phyloP scores from a whole-genome alignment of 1,284 basidiomycete species.

The Leccinum cinnamomeum region DNA sequence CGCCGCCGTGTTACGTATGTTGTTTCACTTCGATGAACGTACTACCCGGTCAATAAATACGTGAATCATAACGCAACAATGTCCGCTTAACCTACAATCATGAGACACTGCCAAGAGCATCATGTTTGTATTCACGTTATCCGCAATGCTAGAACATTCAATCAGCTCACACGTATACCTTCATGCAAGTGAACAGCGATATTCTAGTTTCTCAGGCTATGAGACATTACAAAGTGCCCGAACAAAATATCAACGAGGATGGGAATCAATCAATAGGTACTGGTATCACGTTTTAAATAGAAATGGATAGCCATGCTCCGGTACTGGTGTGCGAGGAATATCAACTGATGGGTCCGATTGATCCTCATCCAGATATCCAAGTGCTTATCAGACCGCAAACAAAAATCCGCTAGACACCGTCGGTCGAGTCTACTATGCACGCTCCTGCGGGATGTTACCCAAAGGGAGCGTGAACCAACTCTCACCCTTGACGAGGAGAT shows the following conservation, averaged over 20 bases:
- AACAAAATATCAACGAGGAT: conserved; percentile 4
- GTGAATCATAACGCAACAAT: neutral
- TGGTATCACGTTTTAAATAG: conserved; percentile 4
- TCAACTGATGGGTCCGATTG: neutral
- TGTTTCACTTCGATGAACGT: neutral
- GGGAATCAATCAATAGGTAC: conserved; percentile 1
- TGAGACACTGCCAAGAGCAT: neutral
- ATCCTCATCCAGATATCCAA: neutral
- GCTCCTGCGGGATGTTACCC: conserved; percentile 36
- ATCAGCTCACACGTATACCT: neutral
- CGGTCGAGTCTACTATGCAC: conserved; percentile 5
- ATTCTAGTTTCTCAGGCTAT: neutral
- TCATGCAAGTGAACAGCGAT: neutral
- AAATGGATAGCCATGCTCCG: conserved; percentile 1
- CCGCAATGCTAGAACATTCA: neutral
- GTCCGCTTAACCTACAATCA: neutral
- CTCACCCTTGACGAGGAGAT: conserved; percentile 56
- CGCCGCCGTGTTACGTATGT: neutral
- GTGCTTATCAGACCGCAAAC: conserved; percentile 6
- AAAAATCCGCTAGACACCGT: conserved; percentile 1
- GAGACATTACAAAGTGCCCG: conserved; percentile 4
- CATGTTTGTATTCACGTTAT: too few species aligned
- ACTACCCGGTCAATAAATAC: neutral
- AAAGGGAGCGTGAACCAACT: conserved; percentile 53
- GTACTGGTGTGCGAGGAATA: conserved; percentile 2